These are phyloP conservation scores for Mucor saturninus DNA, from an alignment of 371 early-diverging fungal species.

Conservation along the genomic window DNA sequence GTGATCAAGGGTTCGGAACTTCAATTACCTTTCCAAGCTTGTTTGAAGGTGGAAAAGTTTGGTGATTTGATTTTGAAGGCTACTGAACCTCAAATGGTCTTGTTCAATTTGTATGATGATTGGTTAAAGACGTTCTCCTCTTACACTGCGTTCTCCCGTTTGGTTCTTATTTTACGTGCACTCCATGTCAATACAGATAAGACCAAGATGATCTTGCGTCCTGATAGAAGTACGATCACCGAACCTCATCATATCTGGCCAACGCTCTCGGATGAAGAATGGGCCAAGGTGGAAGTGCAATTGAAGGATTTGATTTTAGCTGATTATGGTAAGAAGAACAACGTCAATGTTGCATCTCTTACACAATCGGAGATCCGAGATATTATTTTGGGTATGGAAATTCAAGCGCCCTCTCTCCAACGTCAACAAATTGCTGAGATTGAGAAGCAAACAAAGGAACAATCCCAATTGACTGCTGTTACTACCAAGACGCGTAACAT, in stretches of 20 bases:
- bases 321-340: conserved; percentile 99
- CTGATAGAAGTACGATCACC: conserved; percentile 91
- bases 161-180: conserved; percentile 95
- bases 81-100: conserved; percentile 95
- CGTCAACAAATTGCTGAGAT: conserved; percentile 98
- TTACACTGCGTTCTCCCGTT: conserved; percentile 98
- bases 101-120: conserved; percentile 92
- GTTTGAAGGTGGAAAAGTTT: conserved; percentile 97
- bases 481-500: conserved; percentile 97
- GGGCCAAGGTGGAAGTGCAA: conserved; percentile 96
- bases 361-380: conserved; percentile 98
- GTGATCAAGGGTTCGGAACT: conserved; percentile 97
- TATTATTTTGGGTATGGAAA: conserved; percentile 99
- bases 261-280: conserved; percentile 93
- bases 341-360: conserved; percentile 95
- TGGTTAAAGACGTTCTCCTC: conserved; percentile 94
- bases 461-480: conserved; percentile 91
- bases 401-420: conserved; percentile 95
- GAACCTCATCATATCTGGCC: conserved; percentile 99
- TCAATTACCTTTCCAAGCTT: conserved; percentile 97
- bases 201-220: conserved; percentile 93
- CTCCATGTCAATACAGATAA: conserved; percentile 96
- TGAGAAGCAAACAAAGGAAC: conserved; percentile 94
- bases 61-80: conserved; percentile 97
- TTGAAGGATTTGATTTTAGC: conserved; percentile 98